Evolutionary conservation across 73 alveolate species (phyloP).

Genomic region (Paramecium primaurelia): DNA sequence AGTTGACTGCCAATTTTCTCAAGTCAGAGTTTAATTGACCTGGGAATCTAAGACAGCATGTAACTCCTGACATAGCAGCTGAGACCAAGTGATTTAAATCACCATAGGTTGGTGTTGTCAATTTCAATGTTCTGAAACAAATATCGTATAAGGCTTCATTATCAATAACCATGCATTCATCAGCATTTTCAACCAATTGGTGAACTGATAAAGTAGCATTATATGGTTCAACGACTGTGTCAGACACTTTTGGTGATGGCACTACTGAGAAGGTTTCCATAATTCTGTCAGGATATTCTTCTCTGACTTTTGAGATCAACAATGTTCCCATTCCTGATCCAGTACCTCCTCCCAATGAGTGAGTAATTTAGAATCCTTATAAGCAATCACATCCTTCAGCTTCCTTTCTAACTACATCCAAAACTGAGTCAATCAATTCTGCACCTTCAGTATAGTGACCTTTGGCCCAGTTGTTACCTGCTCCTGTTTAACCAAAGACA

Average conservation of each 20-base stretch:
- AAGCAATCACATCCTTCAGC: conserved; percentile 97
- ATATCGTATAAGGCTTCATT: conserved; percentile 98
- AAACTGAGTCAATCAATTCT: conserved; percentile 90
- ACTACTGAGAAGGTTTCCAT: conserved; percentile 95
- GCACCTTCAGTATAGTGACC: conserved; percentile 99
- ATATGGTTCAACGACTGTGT: conserved; percentile 98
- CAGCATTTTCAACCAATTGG: conserved; percentile 96
- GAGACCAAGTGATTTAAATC: conserved; percentile 97
- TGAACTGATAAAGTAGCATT: conserved; percentile 99
- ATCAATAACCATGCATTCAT: conserved; percentile 96
- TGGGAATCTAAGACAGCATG: conserved; percentile 98
- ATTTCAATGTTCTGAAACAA: conserved; percentile 97
- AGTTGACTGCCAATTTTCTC: conserved; percentile 97
- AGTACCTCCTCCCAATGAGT: conserved; percentile 95
- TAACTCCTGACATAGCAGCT: conserved; percentile 96
- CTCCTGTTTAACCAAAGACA: conserved; percentile 96
- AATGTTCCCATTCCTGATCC: conserved; percentile 99
- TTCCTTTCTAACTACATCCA: conserved; percentile 96
- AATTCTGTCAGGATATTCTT: conserved; percentile 97
- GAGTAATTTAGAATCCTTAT: conserved; percentile 92
- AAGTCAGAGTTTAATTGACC: conserved; percentile 97
- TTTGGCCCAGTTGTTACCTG: conserved; percentile 99
- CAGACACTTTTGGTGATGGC: conserved; percentile 97
- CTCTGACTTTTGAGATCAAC: conserved; percentile 94
- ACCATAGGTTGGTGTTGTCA: conserved; percentile 98